These are phyloP conservation scores for Ceriops tagal DNA, from an alignment of 345 rosid genomes.

Conservation along the genomic window DNA sequence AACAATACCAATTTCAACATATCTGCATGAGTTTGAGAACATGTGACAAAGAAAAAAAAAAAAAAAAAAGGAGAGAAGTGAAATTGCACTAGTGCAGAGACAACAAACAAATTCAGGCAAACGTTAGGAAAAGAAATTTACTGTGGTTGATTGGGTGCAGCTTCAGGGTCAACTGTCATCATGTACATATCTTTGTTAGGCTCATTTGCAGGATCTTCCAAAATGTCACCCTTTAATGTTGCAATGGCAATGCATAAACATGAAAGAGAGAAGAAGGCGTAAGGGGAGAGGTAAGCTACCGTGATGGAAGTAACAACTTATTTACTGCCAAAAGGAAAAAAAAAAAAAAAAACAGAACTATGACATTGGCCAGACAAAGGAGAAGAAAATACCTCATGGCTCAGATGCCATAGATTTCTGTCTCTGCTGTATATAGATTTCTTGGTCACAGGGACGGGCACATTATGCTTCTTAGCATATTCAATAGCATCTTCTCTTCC, in stretches of 20 bases:
- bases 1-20: constrained; percentile 65
- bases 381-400: constrained; percentile 52
- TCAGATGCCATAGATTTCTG: constrained; percentile 92
- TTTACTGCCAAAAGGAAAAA: too few species aligned
- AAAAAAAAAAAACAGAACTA: too few species aligned
- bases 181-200: constrained; percentile 92
- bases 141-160: constrained; percentile 84
- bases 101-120: not conserved
- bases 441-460: constrained; percentile 93
- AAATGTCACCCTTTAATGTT: constrained; percentile 67
- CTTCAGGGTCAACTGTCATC: constrained; percentile 88
- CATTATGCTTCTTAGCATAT: constrained; percentile 87
- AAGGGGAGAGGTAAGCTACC: too few species aligned
- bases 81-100: not conserved
- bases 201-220: constrained; percentile 93
- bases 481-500: constrained; percentile 97
- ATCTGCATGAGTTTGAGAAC: constrained; percentile 35
- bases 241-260: not conserved
- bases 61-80: not conserved
- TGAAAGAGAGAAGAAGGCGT: not conserved
- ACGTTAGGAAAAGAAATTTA: constrained; percentile 27
- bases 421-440: constrained; percentile 95
- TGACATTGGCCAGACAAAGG: too few species aligned
- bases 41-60: not conserved
- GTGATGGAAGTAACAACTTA: too few species aligned